Conservation (phyloP, 176 grass and related monocot species). For the Dactylis glomerata region DNA sequence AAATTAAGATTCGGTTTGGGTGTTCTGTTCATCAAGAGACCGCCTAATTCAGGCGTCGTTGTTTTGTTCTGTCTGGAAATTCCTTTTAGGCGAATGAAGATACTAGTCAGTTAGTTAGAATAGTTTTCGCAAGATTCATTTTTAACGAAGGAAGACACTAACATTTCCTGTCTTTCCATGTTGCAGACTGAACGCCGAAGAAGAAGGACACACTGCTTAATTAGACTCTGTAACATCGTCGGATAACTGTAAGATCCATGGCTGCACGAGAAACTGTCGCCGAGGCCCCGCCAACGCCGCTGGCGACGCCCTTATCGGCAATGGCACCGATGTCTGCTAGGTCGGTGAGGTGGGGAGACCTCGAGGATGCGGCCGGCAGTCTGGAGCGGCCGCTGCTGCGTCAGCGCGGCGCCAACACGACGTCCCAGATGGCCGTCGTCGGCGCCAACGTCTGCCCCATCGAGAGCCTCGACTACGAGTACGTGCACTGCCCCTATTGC, state of each 20-base stretch:
- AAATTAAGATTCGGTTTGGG: background rate
- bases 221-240: background rate
- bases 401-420: conserved; percentile 48
- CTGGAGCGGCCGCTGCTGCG: conserved; percentile 42
- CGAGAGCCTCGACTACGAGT: conserved; percentile 86
- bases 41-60: background rate
- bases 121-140: background rate
- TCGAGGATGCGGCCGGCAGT: conserved; percentile 20
- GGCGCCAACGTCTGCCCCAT: conserved; percentile 66
- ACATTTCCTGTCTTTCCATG: background rate
- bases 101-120: background rate
- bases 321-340: conserved; percentile 26
- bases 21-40: background rate
- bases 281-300: conserved; percentile 27
- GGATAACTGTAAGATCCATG: background rate
- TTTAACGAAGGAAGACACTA: background rate
- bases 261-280: background rate
- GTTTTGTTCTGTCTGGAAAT: background rate
- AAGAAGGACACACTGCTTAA: background rate
- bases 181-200: background rate
- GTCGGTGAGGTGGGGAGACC: conserved; percentile 31
- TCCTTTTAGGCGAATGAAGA: no score
- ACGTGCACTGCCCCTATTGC: background rate
- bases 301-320: conserved; percentile 8
- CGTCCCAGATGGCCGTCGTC: conserved; percentile 72